Conservation (phyloP, 23 red algal species). For the Gracilariopsis chorda region DNA sequence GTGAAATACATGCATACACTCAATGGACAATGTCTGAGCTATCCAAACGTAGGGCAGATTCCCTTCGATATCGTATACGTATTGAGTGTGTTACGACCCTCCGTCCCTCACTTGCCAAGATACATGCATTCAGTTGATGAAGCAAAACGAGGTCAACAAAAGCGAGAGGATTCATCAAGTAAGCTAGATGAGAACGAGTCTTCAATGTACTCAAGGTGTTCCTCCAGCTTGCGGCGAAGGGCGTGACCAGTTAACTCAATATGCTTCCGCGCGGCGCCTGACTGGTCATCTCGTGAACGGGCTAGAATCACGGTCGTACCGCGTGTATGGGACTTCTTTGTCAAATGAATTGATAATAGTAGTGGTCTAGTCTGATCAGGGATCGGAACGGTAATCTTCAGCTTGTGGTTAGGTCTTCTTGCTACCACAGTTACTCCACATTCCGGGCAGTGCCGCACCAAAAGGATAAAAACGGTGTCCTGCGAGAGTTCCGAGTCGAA, state of each 20-base stretch:
- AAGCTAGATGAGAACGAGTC: slow-evolving; percentile 35
- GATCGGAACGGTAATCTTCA: slow-evolving; percentile 32
- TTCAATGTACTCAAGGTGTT: slow-evolving; percentile 49
- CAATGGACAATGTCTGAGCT: no score
- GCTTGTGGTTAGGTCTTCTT: slow-evolving; percentile 24
- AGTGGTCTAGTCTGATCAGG: neutral
- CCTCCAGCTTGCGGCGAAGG: slow-evolving; percentile 21
- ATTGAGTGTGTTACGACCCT: no score
- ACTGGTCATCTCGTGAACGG: slow-evolving; percentile 41
- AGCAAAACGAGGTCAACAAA: no score
- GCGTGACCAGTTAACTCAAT: slow-evolving; percentile 17
- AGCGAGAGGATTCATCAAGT: slow-evolving; percentile 2
- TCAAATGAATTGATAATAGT: slow-evolving; percentile 33
- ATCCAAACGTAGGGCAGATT: no score
- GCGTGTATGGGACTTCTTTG: slow-evolving; percentile 8
- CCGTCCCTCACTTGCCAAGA: no score
- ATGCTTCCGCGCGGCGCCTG: neutral
- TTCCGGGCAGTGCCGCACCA: slow-evolving; percentile 31
- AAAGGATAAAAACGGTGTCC: slow-evolving; percentile 35
- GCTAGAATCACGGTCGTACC: slow-evolving; percentile 3
- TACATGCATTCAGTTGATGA: no score
- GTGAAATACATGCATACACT: no score
- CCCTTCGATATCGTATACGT: no score
- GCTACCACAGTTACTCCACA: neutral
- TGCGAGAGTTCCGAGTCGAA: slow-evolving; percentile 23